phyloP scores from a whole-genome alignment of 768 basidiomycete genomes.

The Rhizopogon vesiculosus region DNA sequence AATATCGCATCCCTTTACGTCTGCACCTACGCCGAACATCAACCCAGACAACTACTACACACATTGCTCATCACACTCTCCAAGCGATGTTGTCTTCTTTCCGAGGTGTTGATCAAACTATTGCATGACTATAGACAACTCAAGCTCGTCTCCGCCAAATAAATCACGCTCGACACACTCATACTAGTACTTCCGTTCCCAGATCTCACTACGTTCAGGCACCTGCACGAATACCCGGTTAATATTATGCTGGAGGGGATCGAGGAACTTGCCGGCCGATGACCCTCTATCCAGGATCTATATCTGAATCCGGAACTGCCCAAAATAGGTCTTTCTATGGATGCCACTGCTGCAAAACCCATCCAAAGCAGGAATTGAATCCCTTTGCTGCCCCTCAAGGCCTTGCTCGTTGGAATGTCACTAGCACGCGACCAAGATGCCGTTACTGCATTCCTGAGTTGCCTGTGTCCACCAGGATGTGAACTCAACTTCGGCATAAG shows the following conservation, averaged over 20 bases:
- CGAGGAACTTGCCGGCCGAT: constrained; percentile 38
- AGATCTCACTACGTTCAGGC: constrained; percentile 27
- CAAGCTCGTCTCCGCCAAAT: constrained; percentile 14
- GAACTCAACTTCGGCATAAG: constrained; percentile 42
- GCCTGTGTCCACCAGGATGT: constrained; percentile 43
- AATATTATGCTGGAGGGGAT: constrained; percentile 37
- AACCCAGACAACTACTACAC: constrained; percentile 37
- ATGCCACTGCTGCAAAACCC: constrained; percentile 24
- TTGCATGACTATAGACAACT: constrained; percentile 15
- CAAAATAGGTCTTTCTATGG: constrained; percentile 35
- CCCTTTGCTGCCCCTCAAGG: too few species aligned
- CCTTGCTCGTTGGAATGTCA: too few species aligned
- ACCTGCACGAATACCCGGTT: constrained; percentile 26
- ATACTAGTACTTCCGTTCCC: constrained; percentile 30
- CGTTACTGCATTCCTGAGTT: constrained; percentile 49
- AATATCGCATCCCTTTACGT: constrained; percentile 49
- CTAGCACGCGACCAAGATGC: constrained; percentile 16
- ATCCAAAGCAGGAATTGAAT: background rate
- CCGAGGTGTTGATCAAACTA: constrained; percentile 35
- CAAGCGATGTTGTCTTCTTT: constrained; percentile 43
- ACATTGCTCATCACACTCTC: constrained; percentile 41
- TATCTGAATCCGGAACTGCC: constrained; percentile 43
- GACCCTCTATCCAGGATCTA: constrained; percentile 40
- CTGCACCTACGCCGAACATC: constrained; percentile 42
- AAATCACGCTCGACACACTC: constrained; percentile 31